Conservation (phyloP, 345 rosid genomes). For the Corymbia maculata region DNA sequence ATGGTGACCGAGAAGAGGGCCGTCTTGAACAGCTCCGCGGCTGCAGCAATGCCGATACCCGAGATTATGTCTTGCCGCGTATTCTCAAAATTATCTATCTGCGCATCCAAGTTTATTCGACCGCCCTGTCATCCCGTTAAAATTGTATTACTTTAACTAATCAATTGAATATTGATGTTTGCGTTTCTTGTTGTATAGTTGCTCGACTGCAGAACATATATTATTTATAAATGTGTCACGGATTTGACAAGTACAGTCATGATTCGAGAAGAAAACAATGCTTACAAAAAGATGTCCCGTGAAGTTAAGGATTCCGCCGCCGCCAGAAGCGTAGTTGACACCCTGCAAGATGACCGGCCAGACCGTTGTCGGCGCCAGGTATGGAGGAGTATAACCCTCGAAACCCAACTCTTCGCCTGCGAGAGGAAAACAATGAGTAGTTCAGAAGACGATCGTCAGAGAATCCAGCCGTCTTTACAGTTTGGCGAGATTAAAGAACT, state of each 20-base stretch:
- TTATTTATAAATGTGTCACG: background rate
- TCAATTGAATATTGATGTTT: background rate
- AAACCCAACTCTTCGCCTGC: slow-evolving; percentile 40
- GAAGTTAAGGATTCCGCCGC: slow-evolving; percentile 62
- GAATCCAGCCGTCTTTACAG: background rate
- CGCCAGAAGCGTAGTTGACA: slow-evolving; percentile 82
- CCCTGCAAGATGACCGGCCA: slow-evolving; percentile 45
- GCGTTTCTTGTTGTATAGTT: background rate
- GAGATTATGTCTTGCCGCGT: slow-evolving; percentile 36
- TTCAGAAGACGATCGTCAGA: background rate
- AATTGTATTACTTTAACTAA: background rate
- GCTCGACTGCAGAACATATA: background rate
- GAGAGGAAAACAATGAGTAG: background rate
- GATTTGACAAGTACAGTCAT: background rate
- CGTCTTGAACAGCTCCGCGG: slow-evolving; percentile 15
- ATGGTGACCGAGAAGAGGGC: slow-evolving; percentile 49
- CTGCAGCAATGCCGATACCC: slow-evolving; percentile 26
- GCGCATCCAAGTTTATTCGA: slow-evolving; percentile 57
- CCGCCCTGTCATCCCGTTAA: slow-evolving; percentile 29
- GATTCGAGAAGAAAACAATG: background rate
- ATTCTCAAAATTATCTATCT: slow-evolving; percentile 42
- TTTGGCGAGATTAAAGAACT: background rate
- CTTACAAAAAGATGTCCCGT: slow-evolving; percentile 74
- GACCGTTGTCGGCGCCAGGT: slow-evolving; percentile 55
- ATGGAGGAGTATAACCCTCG: slow-evolving; percentile 45